A percentile compares a stretch with the other conserved stretches of the same genome.
These are phyloP conservation scores for Oligophagozyma castellii DNA, from an alignment of 1,139 yeast genomes.

Conservation along the genomic window DNA sequence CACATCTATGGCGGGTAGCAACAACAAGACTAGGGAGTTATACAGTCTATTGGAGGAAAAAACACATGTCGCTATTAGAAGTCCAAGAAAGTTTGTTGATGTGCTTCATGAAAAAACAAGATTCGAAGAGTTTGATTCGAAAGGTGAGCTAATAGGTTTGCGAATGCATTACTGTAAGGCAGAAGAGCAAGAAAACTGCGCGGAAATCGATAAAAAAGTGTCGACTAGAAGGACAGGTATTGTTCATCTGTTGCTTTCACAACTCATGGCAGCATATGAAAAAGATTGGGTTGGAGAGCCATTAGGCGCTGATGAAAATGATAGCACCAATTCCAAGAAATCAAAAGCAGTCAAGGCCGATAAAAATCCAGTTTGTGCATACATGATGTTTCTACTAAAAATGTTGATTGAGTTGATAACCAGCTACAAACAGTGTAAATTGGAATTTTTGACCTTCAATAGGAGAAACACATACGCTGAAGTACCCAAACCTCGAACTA, in stretches of 20 bases:
- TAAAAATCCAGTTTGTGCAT: slow-evolving; percentile 40
- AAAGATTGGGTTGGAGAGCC: slow-evolving; percentile 37
- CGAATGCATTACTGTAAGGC: slow-evolving; percentile 17
- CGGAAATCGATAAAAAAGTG: slow-evolving; percentile 15
- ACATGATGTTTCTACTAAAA: slow-evolving; percentile 56
- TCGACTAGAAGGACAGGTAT: slow-evolving; percentile 37
- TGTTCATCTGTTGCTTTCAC: slow-evolving; percentile 46
- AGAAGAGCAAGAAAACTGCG: slow-evolving; percentile 29
- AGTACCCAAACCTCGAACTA: slow-evolving; percentile 47
- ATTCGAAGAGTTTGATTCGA: slow-evolving; percentile 36
- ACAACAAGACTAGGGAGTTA: slow-evolving; percentile 33
- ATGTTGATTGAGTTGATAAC: slow-evolving; percentile 57
- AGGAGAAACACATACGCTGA: slow-evolving; percentile 35
- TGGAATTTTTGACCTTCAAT: slow-evolving; percentile 69
- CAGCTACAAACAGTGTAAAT: slow-evolving; percentile 69
- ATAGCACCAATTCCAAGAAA: slow-evolving; percentile 14
- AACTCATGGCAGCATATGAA: slow-evolving; percentile 44
- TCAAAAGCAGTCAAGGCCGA: slow-evolving; percentile 26
- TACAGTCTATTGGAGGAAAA: slow-evolving; percentile 40
- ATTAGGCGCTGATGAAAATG: slow-evolving; percentile 11
- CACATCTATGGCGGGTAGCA: slow-evolving; percentile 22
- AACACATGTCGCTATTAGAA: slow-evolving; percentile 43
- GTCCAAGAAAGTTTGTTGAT: slow-evolving; percentile 42
- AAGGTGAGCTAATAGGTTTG: slow-evolving; percentile 17
- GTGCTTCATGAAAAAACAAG: slow-evolving; percentile 37